phyloP scores from a whole-genome alignment of 192 early-diverging fungal species.

The Chytriomyces confervae region DNA sequence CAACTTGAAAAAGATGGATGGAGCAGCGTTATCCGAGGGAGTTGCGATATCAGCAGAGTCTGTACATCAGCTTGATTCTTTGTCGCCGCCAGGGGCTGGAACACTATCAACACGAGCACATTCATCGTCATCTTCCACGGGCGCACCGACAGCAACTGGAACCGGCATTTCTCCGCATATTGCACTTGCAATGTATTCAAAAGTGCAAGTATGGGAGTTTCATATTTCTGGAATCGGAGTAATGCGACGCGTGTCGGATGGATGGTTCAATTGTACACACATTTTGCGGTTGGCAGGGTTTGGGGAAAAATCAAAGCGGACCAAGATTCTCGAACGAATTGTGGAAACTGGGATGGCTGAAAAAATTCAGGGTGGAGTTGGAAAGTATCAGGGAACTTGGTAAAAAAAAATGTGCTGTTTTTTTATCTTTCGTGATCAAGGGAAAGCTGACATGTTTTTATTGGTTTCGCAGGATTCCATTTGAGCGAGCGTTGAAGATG shows the following conservation, averaged over 20 bases:
- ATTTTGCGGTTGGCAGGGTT: conserved; percentile 58
- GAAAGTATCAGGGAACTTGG: conserved; percentile 66
- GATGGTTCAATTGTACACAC: conserved; percentile 64
- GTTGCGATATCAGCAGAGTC: too few relatives aligned
- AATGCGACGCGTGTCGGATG: conserved; percentile 55
- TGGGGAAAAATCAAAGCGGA: conserved; percentile 56
- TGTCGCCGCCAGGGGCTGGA: conserved; percentile 40
- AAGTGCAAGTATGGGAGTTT: conserved; percentile 56
- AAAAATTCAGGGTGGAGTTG: conserved; percentile 63
- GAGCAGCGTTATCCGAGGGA: too few relatives aligned
- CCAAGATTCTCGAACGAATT: conserved; percentile 58
- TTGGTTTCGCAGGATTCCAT: conserved; percentile 48
- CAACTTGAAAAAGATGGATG: too few relatives aligned
- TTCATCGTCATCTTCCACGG: too few relatives aligned
- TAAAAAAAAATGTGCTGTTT: conserved; percentile 36
- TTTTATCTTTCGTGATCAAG: neutral
- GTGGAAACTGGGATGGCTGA: conserved; percentile 42
- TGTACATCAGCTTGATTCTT: too few relatives aligned
- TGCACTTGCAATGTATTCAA: conserved; percentile 44
- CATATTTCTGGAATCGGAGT: conserved; percentile 31
- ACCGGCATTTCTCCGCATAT: too few relatives aligned
- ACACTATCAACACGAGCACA: conserved; percentile 25
- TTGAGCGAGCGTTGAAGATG: conserved; percentile 45
- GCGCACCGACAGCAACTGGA: too few relatives aligned
- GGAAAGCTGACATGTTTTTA: neutral